Evolutionary conservation across 1,284 basidiomycete genomes (phyloP), one percentile per base, ranked within the genome.

Genomic region (Phylloporus sp.): DNA sequence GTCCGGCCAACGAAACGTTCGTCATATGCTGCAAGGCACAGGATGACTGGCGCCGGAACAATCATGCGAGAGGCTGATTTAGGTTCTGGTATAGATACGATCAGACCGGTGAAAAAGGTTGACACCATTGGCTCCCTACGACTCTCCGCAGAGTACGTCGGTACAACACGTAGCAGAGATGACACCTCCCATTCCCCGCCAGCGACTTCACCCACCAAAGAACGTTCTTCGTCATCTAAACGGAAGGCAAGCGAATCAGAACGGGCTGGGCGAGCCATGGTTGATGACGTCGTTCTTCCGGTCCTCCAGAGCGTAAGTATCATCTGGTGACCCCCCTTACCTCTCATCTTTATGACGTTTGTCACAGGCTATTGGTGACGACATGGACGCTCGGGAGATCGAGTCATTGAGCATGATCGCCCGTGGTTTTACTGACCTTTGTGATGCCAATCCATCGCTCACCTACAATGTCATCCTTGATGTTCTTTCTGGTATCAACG

Each of bases 71-170:
- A 89, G 68, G 94, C 88, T 10, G 94, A 96, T 76, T 76, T 97
- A 12, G 94, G 94, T 10, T 91, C 84, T 63, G 94, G 94, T 2
- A 82, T 93, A 53, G 93, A 93, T 69, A 97, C 95, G 2, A 93
- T 98, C 70, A 86, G 95, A 62, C 96, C 96, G 0, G 90, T 97
- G 66, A 96, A 96, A 82, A 94, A 94, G 72, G 89, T 96, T 28
- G 94, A 98, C 73, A 85, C 90, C 1, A 81, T 84, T 7, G 88
- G 90, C 17, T 94, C 93, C 1, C 78, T 95, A n/a, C 82, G 89
- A 63, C 75, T 94, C 44, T 95, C 94, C 10, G 82, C 88, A 24
- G 94, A 94, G 68, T 96, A 86, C 73, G 88, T 96, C 29, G 94
- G 93, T 26, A 90, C 82, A 66, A 73, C 88, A 62, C 81, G 89